Conservation (phyloP, 257 asterid genomes). For the Jasminum sambac region DNA sequence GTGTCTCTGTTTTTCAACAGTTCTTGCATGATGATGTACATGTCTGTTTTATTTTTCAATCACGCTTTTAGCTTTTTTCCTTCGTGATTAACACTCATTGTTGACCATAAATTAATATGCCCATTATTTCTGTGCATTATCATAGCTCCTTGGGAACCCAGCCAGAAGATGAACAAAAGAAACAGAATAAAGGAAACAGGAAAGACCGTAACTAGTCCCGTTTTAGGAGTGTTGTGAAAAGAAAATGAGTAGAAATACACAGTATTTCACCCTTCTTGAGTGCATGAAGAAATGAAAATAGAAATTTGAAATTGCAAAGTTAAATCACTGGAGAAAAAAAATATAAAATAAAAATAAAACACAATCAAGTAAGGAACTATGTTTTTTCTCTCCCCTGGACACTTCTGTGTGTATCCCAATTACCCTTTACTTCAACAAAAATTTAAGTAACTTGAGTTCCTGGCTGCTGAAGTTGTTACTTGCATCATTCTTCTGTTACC, state of each 20-base stretch:
- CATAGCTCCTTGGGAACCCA: slow-evolving; percentile 5
- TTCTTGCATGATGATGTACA: slow-evolving; percentile 7
- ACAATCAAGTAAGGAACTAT: not conserved
- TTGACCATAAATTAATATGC: not conserved
- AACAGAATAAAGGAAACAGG: not conserved
- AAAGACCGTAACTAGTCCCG: not conserved
- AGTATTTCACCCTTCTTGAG: not conserved
- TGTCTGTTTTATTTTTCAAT: slow-evolving; percentile 12
- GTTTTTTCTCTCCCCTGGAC: not conserved
- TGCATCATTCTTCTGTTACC: too few species aligned
- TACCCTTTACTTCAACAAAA: too few species aligned
- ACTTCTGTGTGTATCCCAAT: not conserved
- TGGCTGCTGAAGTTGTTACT: too few species aligned
- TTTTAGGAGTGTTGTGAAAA: slow-evolving; percentile 4
- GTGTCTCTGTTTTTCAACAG: not conserved
- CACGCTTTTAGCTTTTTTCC: slow-evolving; percentile 6
- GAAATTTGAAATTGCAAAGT: not conserved
- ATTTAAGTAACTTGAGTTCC: too few species aligned
- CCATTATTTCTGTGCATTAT: slow-evolving; percentile 5
- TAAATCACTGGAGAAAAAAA: not conserved
- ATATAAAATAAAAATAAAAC: not conserved
- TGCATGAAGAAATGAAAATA: not conserved
- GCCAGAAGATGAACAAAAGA: not conserved
- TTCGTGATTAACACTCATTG: not conserved
- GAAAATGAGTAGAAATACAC: not conserved